Percentiles rank a stretch among this genome's conserved stretches.
Conservation (phyloP, 2,329 filamentous ascomycete species). For the Fusarium pseudograminearum region DNA sequence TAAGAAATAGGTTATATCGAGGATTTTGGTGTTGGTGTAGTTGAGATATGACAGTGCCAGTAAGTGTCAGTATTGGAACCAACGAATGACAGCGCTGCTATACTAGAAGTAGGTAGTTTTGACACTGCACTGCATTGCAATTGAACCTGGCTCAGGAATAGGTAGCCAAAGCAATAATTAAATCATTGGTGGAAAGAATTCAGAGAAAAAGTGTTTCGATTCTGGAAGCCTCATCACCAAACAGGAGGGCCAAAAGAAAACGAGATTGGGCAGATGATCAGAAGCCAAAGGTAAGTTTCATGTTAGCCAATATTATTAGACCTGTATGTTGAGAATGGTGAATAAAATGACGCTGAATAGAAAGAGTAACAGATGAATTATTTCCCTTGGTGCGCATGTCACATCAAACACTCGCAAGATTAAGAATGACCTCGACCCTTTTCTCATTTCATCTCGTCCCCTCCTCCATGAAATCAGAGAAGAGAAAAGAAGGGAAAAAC, state of each 20-base stretch:
- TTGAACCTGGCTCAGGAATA: not conserved
- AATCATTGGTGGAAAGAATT: not conserved
- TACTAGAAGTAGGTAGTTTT: not conserved
- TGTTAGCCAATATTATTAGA: conserved; percentile 11
- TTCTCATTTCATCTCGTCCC: not conserved
- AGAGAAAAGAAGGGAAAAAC: not conserved
- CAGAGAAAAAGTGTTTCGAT: not conserved
- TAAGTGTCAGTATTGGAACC: not conserved
- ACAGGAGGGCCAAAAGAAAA: not conserved
- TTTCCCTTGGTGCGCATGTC: not conserved
- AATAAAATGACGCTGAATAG: conserved; percentile 1
- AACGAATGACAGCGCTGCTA: not conserved
- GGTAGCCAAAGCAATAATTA: not conserved
- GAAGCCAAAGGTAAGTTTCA: conserved; percentile 6
- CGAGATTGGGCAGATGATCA: not conserved
- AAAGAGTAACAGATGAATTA: not conserved
- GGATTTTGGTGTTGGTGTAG: not conserved
- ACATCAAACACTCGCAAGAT: not conserved
- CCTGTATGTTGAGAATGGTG: not conserved
- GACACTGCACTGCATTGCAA: not conserved
- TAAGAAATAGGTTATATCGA: not conserved
- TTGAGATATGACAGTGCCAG: not conserved
- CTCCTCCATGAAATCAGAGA: not conserved
- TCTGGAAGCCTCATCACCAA: not conserved
- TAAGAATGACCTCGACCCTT: not conserved